phyloP scores from a whole-genome alignment of 441 rosid species.

The Adansonia gregorii region DNA sequence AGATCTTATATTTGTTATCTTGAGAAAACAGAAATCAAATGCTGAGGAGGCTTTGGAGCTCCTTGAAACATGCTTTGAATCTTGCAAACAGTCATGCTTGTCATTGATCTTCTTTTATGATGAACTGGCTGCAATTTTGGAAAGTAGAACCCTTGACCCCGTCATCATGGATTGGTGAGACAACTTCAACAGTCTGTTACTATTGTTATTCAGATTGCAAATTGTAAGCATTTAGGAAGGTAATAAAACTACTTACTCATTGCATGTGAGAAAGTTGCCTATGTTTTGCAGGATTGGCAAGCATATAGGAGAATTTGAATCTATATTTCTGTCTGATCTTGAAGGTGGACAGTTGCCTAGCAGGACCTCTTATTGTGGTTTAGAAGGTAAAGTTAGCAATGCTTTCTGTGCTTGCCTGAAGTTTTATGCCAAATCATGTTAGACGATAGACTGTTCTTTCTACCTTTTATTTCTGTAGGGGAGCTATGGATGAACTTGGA shows the following conservation, averaged over 20 bases:
- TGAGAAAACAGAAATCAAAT: constrained; percentile 56
- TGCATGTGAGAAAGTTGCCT: constrained; percentile 25
- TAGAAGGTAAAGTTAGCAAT: constrained; percentile 60
- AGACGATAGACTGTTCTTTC: constrained; percentile 29
- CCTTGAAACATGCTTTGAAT: constrained; percentile 65
- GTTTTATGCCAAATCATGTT: constrained; percentile 21
- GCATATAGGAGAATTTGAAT: constrained; percentile 84
- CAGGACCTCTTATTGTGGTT: constrained; percentile 49
- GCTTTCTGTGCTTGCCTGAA: constrained; percentile 23
- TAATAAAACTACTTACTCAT: constrained; percentile 23
- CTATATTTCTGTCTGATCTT: constrained; percentile 70
- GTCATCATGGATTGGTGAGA: constrained; percentile 78
- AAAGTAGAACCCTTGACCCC: constrained; percentile 60
- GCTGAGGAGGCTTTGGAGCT: constrained; percentile 81
- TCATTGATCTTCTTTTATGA: constrained; percentile 71
- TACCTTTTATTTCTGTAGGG: constrained; percentile 49
- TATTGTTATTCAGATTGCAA: constrained; percentile 31
- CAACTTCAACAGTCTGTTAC: constrained; percentile 27
- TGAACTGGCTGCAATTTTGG: constrained; percentile 64
- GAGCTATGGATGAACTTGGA: constrained; percentile 95
- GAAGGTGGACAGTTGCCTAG: constrained; percentile 57
- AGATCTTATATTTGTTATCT: constrained; percentile 22
- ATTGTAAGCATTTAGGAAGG: constrained; percentile 26
- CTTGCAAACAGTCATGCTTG: constrained; percentile 65
- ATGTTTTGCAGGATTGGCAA: constrained; percentile 63